Conservation (phyloP, 495 filamentous ascomycete species). For the Talaromyces wortmannii region DNA sequence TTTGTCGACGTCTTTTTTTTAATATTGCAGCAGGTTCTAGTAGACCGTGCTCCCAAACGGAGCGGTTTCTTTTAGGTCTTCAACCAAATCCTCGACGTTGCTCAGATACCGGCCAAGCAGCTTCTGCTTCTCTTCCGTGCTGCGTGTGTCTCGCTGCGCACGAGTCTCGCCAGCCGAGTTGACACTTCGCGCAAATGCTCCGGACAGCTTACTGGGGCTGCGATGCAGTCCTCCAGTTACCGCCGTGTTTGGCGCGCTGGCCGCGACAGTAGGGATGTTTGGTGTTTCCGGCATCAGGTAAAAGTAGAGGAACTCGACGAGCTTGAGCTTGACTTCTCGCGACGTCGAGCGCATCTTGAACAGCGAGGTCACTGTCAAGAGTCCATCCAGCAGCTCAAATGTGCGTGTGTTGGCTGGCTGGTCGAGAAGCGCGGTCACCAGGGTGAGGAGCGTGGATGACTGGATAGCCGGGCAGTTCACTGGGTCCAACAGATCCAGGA, state of each 20-base stretch:
- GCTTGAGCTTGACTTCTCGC: conserved; percentile 83
- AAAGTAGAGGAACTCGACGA: conserved; percentile 95
- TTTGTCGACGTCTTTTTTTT: no score
- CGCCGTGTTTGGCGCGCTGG: conserved; percentile 30
- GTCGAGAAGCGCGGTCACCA: conserved; percentile 82
- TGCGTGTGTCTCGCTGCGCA: conserved; percentile 47
- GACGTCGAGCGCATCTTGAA: conserved; percentile 80
- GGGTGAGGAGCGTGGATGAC: conserved; percentile 77
- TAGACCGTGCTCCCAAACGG: conserved; percentile 41
- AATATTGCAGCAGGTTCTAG: conserved; percentile 6
- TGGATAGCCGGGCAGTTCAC: conserved; percentile 89
- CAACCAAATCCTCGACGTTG: conserved; percentile 87
- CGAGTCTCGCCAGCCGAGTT: conserved; percentile 27
- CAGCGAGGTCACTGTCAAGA: conserved; percentile 86
- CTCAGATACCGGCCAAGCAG: conserved; percentile 74
- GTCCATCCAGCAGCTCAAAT: conserved; percentile 88
- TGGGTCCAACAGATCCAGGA: conserved; percentile 91
- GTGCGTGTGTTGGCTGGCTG: conserved; percentile 78
- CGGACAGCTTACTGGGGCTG: conserved; percentile 61
- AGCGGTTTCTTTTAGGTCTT: conserved; percentile 77
- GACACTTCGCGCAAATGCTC: conserved; percentile 27
- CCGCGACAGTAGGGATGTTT: conserved; percentile 31
- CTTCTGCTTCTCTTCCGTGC: conserved; percentile 82
- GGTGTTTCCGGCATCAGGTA: conserved; percentile 92
- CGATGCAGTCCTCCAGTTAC: conserved; percentile 45